Percentiles rank a stretch among this genome's conserved stretches.
Conservation (phyloP, 192 early-diverging fungal species). For the Neocallimastix lanati region DNA sequence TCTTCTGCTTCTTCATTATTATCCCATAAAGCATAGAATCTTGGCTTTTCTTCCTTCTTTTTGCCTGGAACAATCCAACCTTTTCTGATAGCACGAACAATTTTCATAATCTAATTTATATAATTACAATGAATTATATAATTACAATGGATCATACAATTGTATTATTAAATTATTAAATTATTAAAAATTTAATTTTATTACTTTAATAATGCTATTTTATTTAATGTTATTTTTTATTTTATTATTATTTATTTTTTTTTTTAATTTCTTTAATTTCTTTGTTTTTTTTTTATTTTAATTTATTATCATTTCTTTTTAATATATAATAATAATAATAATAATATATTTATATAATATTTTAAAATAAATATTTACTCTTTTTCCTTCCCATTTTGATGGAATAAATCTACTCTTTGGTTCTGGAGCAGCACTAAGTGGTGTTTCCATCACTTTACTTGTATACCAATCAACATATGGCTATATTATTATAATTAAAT, state of each 20-base stretch:
- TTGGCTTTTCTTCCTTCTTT: slow-evolving; percentile 26
- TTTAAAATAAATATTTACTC: slow-evolving; percentile 14
- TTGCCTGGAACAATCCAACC: slow-evolving; percentile 57
- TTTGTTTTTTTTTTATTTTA: no score
- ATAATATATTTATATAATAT: no score
- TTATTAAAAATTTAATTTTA: no score
- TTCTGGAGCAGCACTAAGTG: slow-evolving; percentile 77
- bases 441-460: slow-evolving; percentile 55
- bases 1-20: slow-evolving; percentile 37
- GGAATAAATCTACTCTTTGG: slow-evolving; percentile 90
- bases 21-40: slow-evolving; percentile 77
- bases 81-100: slow-evolving; percentile 83
- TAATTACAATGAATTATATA: no score
- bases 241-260: no score
- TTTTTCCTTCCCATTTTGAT: slow-evolving; percentile 83
- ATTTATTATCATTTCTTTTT: not conserved
- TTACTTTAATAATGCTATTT: no score
- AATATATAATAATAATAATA: not conserved
- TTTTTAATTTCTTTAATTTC: no score
- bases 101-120: slow-evolving; percentile 65
- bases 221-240: no score
- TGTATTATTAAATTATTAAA: no score
- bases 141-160: no score
- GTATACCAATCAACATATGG: slow-evolving; percentile 92
- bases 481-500: slow-evolving; percentile 9